Conservation (phyloP, 352 stramenopile genomes). For the Globisporangium paddicum region DNA sequence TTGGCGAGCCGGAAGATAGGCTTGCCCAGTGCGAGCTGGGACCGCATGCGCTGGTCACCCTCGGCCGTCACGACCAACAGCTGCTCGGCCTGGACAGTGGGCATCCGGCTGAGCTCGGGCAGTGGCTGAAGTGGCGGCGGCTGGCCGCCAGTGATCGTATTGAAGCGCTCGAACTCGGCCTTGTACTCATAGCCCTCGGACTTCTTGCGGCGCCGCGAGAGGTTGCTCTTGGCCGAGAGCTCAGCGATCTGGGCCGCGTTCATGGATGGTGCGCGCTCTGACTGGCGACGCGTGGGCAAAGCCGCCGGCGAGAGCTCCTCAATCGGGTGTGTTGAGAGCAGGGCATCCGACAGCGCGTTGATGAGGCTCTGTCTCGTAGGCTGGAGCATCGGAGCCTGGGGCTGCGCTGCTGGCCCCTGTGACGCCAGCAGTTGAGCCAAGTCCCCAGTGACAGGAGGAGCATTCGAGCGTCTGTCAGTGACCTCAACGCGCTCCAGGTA, state of each 20-base stretch:
- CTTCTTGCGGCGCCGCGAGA: slow-evolving; percentile 8
- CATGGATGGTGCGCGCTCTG: slow-evolving; percentile 11
- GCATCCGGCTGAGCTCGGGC: neutral
- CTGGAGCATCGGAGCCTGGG: neutral
- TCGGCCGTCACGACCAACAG: neutral
- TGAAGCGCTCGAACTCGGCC: slow-evolving; percentile 9
- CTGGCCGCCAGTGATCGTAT: neutral
- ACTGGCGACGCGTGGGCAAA: slow-evolving; percentile 5
- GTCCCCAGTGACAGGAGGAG: neutral
- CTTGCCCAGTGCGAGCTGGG: slow-evolving; percentile 12
- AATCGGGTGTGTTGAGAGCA: neutral
- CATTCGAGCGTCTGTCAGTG: neutral
- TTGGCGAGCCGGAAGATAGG: slow-evolving; percentile 16
- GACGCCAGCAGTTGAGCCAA: neutral
- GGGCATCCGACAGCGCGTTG: slow-evolving; percentile 10
- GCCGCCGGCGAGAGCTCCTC: neutral
- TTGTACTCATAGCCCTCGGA: slow-evolving; percentile 12
- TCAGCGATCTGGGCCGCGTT: slow-evolving; percentile 3
- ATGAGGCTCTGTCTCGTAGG: slow-evolving; percentile 12
- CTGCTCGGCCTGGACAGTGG: neutral
- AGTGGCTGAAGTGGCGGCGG: neutral
- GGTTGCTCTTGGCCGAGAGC: neutral
- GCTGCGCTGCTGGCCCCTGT: neutral
- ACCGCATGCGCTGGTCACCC: slow-evolving; percentile 2
- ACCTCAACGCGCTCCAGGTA: slow-evolving; percentile 6